Percentiles rank a stretch among this genome's conserved stretches.
phyloP scores from a whole-genome alignment of 805 yeast species.

The Yarrowia osloensis region DNA sequence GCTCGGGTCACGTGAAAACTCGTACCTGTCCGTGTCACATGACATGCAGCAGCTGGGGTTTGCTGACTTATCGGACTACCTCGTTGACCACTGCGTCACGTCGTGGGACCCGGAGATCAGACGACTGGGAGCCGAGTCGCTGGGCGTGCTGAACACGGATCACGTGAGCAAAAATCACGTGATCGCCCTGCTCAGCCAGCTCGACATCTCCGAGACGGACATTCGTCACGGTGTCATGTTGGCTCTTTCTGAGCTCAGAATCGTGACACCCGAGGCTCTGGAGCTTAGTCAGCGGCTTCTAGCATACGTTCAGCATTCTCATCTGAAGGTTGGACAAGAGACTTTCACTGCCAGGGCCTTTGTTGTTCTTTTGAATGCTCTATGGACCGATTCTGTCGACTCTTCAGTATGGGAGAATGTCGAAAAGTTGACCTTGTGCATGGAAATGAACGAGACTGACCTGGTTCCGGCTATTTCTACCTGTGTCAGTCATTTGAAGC shows the following conservation, averaged over 20 bases:
- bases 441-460: conserved; percentile 9
- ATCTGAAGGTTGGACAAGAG: neutral
- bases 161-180: conserved; percentile 4
- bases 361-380: neutral
- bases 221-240: conserved; percentile 8
- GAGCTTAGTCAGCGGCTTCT: neutral
- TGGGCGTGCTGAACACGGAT: conserved; percentile 36
- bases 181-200: neutral
- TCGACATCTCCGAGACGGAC: neutral
- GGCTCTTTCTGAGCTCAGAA: neutral
- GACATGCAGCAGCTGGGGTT: conserved; percentile 36
- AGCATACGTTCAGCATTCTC: neutral
- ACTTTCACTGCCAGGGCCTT: conserved; percentile 2
- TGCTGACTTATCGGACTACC: conserved; percentile 37
- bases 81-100: conserved; percentile 43
- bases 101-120: conserved; percentile 49
- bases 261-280: neutral
- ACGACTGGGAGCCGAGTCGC: conserved; percentile 47
- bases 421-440: neutral
- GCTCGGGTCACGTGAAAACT: conserved; percentile 48
- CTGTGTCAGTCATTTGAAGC: neutral
- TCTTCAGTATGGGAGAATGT: neutral
- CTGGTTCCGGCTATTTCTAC: neutral
- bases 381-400: neutral
- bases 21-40: conserved; percentile 47